Conservation (phyloP, 768 basidiomycete genomes). For the Lactarius quietus region DNA sequence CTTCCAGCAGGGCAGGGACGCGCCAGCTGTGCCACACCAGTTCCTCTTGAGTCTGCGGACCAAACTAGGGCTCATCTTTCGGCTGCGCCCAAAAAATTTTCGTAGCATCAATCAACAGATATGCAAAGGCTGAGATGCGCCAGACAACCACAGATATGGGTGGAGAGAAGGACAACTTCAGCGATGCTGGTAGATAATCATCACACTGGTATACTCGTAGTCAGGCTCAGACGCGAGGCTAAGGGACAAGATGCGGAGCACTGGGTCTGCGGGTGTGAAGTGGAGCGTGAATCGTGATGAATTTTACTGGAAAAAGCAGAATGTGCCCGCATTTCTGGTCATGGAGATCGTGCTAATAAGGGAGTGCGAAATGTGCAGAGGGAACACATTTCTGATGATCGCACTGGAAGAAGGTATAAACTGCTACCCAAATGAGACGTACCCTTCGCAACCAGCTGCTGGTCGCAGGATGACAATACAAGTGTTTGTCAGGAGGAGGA, state of each 20-base stretch:
- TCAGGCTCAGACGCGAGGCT: conserved; percentile 77
- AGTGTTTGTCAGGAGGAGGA: neutral
- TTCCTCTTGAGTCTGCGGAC: conserved; percentile 83
- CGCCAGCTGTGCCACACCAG: conserved; percentile 58
- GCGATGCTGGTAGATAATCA: too few species aligned
- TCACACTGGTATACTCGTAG: conserved; percentile 82
- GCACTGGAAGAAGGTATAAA: conserved; percentile 57
- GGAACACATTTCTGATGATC: conserved; percentile 52
- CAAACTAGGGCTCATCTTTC: conserved; percentile 83
- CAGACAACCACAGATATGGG: conserved; percentile 79
- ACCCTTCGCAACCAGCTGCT: conserved; percentile 74
- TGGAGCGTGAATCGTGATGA: conserved; percentile 70
- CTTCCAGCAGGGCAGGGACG: conserved; percentile 74
- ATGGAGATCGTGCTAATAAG: conserved; percentile 47
- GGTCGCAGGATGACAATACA: neutral
- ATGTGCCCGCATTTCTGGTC: conserved; percentile 57
- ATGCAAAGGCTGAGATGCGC: conserved; percentile 38
- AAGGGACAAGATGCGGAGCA: conserved; percentile 50
- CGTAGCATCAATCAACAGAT: conserved; percentile 61
- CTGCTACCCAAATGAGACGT: conserved; percentile 66
- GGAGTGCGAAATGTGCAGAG: conserved; percentile 36
- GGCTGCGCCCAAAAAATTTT: conserved; percentile 87
- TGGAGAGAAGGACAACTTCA: too few species aligned
- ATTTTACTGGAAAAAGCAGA: conserved; percentile 70
- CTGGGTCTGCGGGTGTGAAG: conserved; percentile 44